Evolutionary conservation across 192 early-diverging fungal genomes (phyloP), one percentile per base, ranked within the genome.

Genomic region (Coemansia sp.): DNA sequence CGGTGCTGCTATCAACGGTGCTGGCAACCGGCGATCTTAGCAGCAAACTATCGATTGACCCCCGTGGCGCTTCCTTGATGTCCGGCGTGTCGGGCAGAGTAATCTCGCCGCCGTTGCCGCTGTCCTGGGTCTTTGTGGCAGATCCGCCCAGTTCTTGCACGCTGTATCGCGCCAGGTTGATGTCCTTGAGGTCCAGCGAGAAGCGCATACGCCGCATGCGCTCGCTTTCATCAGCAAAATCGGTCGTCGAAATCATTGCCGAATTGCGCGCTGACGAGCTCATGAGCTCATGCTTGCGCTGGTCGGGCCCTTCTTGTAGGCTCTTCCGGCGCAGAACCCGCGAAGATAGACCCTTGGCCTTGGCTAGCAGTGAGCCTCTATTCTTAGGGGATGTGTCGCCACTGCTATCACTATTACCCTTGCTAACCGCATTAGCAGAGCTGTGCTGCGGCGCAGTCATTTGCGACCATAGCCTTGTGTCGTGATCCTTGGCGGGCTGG

Each of bases 291-390:
- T 39, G 14, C 36, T 39, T 39, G 20, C 34, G 20, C 26, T 28
- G 0, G 32, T 51, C 12, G 36, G 43, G 39, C n/a, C n/a, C n/a
- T n/a, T n/a, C n/a, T n/a, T n/a, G n/a, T n/a, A n/a, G n/a, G n/a
- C 48, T 51, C 41, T 34, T 40, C 10, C 53, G 41, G 11, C 50
- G 53, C 9, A 27, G 47, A 8, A 75, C 21, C 14, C 25, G 62
- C 10, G 61, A 60, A 3, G 72, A 45, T 20, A 75, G 42, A 20
- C 32, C 58, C 54, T 58, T 75, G 32, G 72, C 72, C 9, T 61
- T 56, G n/a, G 60, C 35, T n/a, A 68, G 12, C 21, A 74, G 51
- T 27, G 51, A 59, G 8, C 46, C 23, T 7, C 53, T 8, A 12
- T 35, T 20, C n/a, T 34, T 38, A 5, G 50, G 44, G 12, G 53